Percentiles rank a stretch among this genome's conserved stretches.
These are phyloP conservation scores for Clonostachys solani DNA, from an alignment of 2,329 filamentous ascomycete species.

Conservation along the genomic window DNA sequence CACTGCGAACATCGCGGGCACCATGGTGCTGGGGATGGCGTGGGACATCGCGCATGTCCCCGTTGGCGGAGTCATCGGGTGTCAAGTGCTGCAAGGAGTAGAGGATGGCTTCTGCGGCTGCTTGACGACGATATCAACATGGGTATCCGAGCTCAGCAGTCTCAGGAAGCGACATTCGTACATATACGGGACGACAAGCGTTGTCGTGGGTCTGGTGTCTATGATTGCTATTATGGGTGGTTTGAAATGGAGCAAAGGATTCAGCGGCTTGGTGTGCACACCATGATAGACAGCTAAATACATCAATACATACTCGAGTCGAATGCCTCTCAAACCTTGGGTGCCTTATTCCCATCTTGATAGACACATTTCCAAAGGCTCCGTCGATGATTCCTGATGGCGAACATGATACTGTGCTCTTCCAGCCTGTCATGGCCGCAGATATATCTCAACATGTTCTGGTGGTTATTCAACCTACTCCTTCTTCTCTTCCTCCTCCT, in stretches of 20 bases:
- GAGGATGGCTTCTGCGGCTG: constrained; percentile 67
- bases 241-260: constrained; percentile 64
- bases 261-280: constrained; percentile 33
- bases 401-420: too few relatives aligned
- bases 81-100: constrained; percentile 63
- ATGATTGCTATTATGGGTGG: constrained; percentile 72
- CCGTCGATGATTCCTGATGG: too few relatives aligned
- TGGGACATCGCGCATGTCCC: constrained; percentile 74
- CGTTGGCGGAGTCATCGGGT: constrained; percentile 52
- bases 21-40: constrained; percentile 67
- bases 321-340: too few relatives aligned
- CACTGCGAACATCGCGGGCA: constrained; percentile 73
- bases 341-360: too few relatives aligned
- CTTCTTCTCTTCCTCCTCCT: constrained; percentile 26
- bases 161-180: constrained; percentile 56
- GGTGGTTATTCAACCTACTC: too few relatives aligned
- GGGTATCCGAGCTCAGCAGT: constrained; percentile 56
- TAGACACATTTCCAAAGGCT: too few relatives aligned
- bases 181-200: constrained; percentile 60
- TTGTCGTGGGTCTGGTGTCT: constrained; percentile 51
- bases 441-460: too few relatives aligned
- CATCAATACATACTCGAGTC: too few relatives aligned
- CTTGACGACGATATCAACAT: constrained; percentile 63
- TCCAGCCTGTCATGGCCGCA: too few relatives aligned
- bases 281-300: neutral